Percentiles rank a stretch among this genome's conserved stretches.
Evolutionary conservation across 345 rosid species (phyloP).

Genomic region (Abelmoschus esculentus): DNA sequence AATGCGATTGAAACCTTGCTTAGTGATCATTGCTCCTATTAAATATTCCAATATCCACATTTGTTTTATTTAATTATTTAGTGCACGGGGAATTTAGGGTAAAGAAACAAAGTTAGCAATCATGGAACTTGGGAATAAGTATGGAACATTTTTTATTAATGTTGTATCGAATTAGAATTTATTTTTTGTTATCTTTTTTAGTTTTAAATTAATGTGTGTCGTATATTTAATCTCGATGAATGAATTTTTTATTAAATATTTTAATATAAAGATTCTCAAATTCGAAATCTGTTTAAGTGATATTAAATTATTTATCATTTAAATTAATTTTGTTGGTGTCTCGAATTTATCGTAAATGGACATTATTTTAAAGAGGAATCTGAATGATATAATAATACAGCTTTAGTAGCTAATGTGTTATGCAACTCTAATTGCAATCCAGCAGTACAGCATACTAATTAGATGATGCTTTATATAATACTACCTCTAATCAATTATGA

Average conservation of each 20-base stretch:
- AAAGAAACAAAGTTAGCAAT: not conserved
- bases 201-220: too few species aligned
- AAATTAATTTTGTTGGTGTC: too few species aligned
- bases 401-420: not conserved
- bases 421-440: conserved; percentile 10
- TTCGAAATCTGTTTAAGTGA: too few species aligned
- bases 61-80: not conserved
- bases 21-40: not conserved
- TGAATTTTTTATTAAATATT: too few species aligned
- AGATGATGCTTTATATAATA: not conserved
- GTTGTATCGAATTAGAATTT: too few species aligned
- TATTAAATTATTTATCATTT: too few species aligned
- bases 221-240: too few species aligned
- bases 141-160: not conserved
- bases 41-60: not conserved
- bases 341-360: not conserved
- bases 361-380: not conserved
- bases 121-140: not conserved
- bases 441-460: not conserved
- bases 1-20: not conserved
- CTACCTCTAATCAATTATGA: not conserved
- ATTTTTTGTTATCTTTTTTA: too few species aligned
- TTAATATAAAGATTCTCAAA: too few species aligned
- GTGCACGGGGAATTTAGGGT: conserved; percentile 1
- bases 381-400: not conserved